Base-by-base conservation (phyloP, 2,329 filamentous ascomycete species). In the Microcyclospora tardicrescens region DNA sequence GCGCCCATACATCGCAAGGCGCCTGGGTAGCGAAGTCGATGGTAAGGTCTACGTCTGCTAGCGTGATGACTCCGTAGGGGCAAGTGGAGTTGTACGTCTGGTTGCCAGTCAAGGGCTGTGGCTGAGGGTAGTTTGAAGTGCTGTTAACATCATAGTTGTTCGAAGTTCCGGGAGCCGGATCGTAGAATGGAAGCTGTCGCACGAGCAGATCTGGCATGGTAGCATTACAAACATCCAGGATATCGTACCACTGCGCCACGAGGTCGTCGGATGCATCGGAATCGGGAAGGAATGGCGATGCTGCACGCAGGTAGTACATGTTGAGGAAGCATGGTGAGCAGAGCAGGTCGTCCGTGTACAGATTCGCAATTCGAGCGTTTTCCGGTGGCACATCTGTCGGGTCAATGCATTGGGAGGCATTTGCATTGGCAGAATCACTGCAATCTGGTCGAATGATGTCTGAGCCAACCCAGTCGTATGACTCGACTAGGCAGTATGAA, bases 51-150 rank as follows among this genome's bases (percentile, higher is more conserved):
- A 24, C 19, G 8, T 24, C 19, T 24, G 19, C 19, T 24, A 24
- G 19, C 4, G 19, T 24, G 39, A 39, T 1, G 67, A 68, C 43
- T 54, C 61, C n/a, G 54, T 57, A 0, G 15, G 38, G 1, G 45
- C 65, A 0, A 38, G 65, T 1, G 43, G 52, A 10, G 60, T 64
- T 30, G 59, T 67, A 53, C 43, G 53, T 59, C 13, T 16, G 27
- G 3, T 38, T 29, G 10, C 19, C 19, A 5, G 19, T 24, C 19
- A 24, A 24, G 8, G 50, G 48, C 6, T 69, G 62, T 40, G 64
- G 65, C 2, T 56, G 19, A 4, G 19, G 19, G 8, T 24, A 24
- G 19, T 24, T 24, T 24, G 19, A 24, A 24, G 19, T 24, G 19
- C 19, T 24, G 19, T 24, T 24, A 8, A 24, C 19, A 24, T 24